Base-by-base conservation (phyloP, 148 eudicot species). In the Tetragonia tetragonoides region DNA sequence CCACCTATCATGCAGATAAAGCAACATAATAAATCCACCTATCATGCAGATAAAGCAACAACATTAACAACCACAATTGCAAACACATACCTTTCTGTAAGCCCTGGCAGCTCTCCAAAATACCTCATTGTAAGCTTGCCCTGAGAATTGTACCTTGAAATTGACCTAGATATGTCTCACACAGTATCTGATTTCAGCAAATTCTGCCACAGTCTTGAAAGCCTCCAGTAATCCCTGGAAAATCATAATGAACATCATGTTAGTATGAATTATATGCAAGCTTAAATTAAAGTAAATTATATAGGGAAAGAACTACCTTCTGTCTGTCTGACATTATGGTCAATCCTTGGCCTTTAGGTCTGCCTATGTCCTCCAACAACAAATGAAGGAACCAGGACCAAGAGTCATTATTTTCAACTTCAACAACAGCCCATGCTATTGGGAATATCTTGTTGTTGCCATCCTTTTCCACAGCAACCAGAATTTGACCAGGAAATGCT, bases 381-480 rank as follows among this genome's bases (percentile, higher is more conserved):
- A 10, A n/a, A 0, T 40, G n/a, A 0, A 69, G 5, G 39, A 77
- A 59, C 67, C 66, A 77, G 4, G n/a, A 16, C 80, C 57, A 77
- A 4, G 49, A 17, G 3, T 40, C 15, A 12, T 20, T 59, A 7
- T 46, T 53, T 14, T 77, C 67, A 16, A 44, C n/a, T 20, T 69
- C 81, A 28, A 78, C 75, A 34, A 61, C 15, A 17, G 44, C 67
- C 23, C n/a, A 61, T 16, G 68, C 28, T 15, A 60, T 7, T 41
- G 68, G 74, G 20, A 53, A 78, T 6, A 70, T 70, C 8, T 70
- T 61, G 34, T 70, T 64, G 56, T 60, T 78, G 44, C 75, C 57
- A 71, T 78, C 16, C 9, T 44, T 44, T 5, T 1, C 2, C 6
- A 44, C 6, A 44, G 47, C 47, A 5, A 44, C 47, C 47, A 78